These are phyloP conservation scores for Silene conica DNA, from an alignment of 148 eudicot species.

Conservation along the genomic window DNA sequence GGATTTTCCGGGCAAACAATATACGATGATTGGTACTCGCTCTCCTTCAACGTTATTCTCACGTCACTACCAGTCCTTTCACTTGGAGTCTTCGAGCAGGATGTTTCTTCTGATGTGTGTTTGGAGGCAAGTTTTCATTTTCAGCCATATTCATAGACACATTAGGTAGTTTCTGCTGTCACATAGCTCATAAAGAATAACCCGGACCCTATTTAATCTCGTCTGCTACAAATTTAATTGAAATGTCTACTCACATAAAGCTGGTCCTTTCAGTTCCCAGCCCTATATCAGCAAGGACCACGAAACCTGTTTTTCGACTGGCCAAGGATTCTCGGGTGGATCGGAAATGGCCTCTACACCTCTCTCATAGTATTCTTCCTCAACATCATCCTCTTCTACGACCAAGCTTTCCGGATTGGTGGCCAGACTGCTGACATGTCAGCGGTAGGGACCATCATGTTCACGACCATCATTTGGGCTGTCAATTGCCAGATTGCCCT, in stretches of 20 bases:
- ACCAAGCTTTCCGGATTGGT: conserved; percentile 53
- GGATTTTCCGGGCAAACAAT: conserved; percentile 88
- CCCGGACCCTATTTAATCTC: too few relatives aligned
- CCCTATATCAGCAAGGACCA: conserved; percentile 88
- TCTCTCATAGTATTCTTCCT: conserved; percentile 69
- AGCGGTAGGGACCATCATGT: conserved; percentile 73
- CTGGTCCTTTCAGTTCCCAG: conserved; percentile 61
- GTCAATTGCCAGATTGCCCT: conserved; percentile 85
- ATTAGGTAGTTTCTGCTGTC: too few relatives aligned
- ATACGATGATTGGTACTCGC: conserved; percentile 86
- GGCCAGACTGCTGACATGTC: conserved; percentile 80
- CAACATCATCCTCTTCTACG: conserved; percentile 57
- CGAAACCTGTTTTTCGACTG: conserved; percentile 84
- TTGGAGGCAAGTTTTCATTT: conserved; percentile 57
- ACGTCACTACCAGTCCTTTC: conserved; percentile 90
- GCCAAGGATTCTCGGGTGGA: conserved; percentile 83
- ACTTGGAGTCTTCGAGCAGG: conserved; percentile 93
- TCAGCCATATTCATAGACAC: neutral
- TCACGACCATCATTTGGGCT: conserved; percentile 76
- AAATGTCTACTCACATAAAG: neutral
- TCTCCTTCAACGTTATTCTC: conserved; percentile 76
- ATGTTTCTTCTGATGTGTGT: conserved; percentile 84
- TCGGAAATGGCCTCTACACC: conserved; percentile 73
- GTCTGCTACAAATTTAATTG: neutral
- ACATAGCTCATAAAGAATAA: too few relatives aligned